A percentile compares a stretch with the other conserved stretches of the same genome.
Conservation (phyloP, 495 filamentous ascomycete genomes). For the Diplogelasinospora grovesii region DNA sequence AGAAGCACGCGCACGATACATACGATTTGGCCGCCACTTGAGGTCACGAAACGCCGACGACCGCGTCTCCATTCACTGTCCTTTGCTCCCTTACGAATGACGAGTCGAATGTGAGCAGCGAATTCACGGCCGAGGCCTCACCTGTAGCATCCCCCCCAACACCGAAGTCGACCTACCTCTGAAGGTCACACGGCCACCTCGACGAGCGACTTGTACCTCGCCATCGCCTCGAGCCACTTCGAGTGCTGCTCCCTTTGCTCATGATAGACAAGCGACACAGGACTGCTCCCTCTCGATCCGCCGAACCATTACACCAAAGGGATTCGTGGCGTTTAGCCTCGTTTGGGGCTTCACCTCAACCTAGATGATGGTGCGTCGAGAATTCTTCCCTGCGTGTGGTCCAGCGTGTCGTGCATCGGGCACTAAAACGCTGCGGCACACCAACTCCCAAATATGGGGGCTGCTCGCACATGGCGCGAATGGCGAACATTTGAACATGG, state of each 20-base stretch:
- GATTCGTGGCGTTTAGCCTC: conserved; percentile 30
- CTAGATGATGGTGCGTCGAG: conserved; percentile 33
- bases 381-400: background rate
- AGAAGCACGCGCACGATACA: background rate
- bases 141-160: no score
- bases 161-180: no score
- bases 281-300: conserved; percentile 9
- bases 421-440: background rate
- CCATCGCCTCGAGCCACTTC: conserved; percentile 4
- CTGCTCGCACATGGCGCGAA: conserved; percentile 10
- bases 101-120: no score
- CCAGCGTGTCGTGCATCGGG: background rate
- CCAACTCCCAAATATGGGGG: background rate
- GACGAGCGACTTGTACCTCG: no score
- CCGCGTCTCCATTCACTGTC: no score
- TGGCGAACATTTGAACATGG: no score
- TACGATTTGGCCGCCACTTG: no score
- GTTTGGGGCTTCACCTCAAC: conserved; percentile 24
- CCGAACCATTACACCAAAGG: conserved; percentile 18
- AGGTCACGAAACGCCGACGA: no score
- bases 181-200: no score
- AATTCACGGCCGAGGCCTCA: no score
- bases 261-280: conserved; percentile 32
- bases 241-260: conserved; percentile 15
- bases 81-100: no score